Conservation (phyloP, 495 filamentous ascomycete genomes). For the Oleoguttula mirabilis region DNA sequence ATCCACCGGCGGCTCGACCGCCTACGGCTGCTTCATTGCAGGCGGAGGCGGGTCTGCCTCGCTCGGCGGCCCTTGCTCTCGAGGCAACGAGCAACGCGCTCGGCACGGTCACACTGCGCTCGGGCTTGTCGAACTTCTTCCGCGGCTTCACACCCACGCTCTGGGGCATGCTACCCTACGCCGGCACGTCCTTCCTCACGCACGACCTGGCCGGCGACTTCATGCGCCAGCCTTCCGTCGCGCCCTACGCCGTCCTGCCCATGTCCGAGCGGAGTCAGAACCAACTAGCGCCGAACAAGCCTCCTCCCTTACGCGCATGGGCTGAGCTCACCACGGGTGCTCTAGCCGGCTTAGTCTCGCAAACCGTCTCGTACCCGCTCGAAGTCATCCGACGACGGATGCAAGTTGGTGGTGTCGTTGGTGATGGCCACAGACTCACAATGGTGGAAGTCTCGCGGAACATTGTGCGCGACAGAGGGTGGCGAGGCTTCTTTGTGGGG, state of each 20-base stretch:
- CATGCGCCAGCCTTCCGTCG: conserved; percentile 52
- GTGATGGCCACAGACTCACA: conserved; percentile 65
- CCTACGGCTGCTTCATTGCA: conserved; percentile 8
- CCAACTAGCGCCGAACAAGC: conserved; percentile 41
- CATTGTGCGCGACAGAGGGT: conserved; percentile 64
- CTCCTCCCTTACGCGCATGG: conserved; percentile 55
- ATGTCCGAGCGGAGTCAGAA: conserved; percentile 30
- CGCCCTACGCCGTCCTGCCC: conserved; percentile 54
- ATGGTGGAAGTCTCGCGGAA: conserved; percentile 64
- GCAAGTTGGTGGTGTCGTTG: conserved; percentile 91
- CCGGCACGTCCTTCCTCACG: conserved; percentile 91
- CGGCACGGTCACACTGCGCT: conserved; percentile 40
- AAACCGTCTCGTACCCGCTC: conserved; percentile 84
- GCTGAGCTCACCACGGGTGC: conserved; percentile 79
- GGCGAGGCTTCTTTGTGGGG: conserved; percentile 81
- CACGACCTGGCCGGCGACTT: conserved; percentile 80
- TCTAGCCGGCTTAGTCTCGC: conserved; percentile 71
- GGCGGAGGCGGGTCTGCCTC: conserved; percentile 7
- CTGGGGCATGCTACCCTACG: conserved; percentile 90
- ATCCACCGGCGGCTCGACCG: conserved; percentile 24
- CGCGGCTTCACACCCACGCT: conserved; percentile 84
- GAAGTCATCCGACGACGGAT: conserved; percentile 86
- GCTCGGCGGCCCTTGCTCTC: conserved; percentile 29
- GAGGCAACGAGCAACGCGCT: conserved; percentile 32
- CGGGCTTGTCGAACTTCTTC: conserved; percentile 81